Conservation (phyloP, 2,329 filamentous ascomycete genomes). For the Paramyrothecium sp. region DNA sequence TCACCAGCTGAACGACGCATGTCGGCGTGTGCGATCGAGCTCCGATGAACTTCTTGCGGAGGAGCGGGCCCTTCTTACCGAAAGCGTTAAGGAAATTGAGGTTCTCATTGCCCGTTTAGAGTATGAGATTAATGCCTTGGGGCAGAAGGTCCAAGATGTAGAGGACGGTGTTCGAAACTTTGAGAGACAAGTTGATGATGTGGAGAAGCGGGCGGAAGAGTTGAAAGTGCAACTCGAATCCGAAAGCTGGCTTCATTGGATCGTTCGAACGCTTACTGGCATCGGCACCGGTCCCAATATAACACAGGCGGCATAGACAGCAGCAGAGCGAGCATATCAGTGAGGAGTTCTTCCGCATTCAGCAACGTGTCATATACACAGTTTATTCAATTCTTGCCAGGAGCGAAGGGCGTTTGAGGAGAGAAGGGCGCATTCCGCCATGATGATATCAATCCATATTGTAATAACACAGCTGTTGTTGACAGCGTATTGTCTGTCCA, state of each 20-base stretch:
- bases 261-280: constrained; percentile 59
- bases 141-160: constrained; percentile 79
- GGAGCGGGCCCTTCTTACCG: constrained; percentile 66
- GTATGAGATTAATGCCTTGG: constrained; percentile 83
- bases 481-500: background rate
- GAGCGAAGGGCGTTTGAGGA: constrained; percentile 4
- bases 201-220: constrained; percentile 63
- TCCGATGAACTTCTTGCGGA: constrained; percentile 68
- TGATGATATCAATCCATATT: background rate
- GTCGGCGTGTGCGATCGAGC: constrained; percentile 64
- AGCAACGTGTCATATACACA: background rate
- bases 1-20: constrained; percentile 67
- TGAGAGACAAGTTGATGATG: constrained; percentile 71
- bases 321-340: background rate
- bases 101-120: constrained; percentile 81
- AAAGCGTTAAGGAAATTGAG: constrained; percentile 76
- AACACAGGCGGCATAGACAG: constrained; percentile 23
- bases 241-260: constrained; percentile 64
- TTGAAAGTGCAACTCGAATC: constrained; percentile 62
- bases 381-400: background rate
- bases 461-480: background rate
- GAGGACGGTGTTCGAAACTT: constrained; percentile 81
- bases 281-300: constrained; percentile 61
- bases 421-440: constrained; percentile 10
- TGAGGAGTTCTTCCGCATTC: constrained; percentile 2